phyloP scores from a whole-genome alignment of 306 rosid genomes.

The Prinsepia uniflora region DNA sequence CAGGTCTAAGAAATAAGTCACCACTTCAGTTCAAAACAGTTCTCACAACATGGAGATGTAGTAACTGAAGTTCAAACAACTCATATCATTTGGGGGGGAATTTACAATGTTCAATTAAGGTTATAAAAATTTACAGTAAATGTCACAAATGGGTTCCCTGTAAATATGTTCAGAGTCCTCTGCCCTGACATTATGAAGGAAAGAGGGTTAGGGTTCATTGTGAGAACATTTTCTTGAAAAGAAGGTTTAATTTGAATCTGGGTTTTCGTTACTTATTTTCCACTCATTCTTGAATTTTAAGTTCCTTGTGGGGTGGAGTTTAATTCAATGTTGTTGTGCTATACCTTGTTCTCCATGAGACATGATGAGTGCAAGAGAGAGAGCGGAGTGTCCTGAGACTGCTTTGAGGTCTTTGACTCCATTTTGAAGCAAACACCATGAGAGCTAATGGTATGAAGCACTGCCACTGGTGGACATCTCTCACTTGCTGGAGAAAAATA shows the following conservation, averaged over 20 bases:
- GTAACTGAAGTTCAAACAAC: constrained; percentile 26
- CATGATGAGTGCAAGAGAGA: constrained; percentile 94
- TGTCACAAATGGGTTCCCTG: constrained; percentile 31
- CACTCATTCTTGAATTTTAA: neutral
- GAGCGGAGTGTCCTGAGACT: constrained; percentile 67
- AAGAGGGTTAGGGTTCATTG: neutral
- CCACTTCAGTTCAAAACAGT: constrained; percentile 23
- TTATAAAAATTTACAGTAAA: constrained; percentile 22
- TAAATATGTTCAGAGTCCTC: constrained; percentile 50
- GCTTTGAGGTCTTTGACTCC: constrained; percentile 81
- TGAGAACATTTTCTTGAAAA: constrained; percentile 2
- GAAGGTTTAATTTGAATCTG: neutral
- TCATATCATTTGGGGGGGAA: constrained; percentile 26
- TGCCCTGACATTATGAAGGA: constrained; percentile 9
- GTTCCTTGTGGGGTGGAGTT: constrained; percentile 1
- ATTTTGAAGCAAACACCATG: constrained; percentile 93
- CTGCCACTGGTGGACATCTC: constrained; percentile 99
- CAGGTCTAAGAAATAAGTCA: constrained; percentile 12
- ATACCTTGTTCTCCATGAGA: constrained; percentile 98
- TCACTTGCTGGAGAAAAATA: constrained; percentile 92
- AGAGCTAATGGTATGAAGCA: constrained; percentile 79
- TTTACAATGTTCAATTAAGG: constrained; percentile 29
- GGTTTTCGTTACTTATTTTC: neutral
- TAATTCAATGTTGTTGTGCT: constrained; percentile 34
- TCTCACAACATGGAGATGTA: constrained; percentile 29